A percentile compares a stretch with the other conserved stretches of the same genome.
Evolutionary conservation across 2,329 filamentous ascomycete genomes (phyloP).

Genomic region (Penicillium concentricum): DNA sequence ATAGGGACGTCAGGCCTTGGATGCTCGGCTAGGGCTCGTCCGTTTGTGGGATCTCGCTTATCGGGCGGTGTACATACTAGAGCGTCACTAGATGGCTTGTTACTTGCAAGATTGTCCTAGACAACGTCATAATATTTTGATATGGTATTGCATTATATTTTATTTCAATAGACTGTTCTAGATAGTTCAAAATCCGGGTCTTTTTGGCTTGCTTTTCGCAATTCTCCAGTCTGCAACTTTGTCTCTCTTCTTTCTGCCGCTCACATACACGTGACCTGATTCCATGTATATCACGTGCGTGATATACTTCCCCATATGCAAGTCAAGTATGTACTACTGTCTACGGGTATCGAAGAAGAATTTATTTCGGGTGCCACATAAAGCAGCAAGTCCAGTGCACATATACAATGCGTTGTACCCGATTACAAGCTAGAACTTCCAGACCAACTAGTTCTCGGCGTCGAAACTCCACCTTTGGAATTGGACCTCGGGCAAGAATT

Average conservation of each 20-base stretch:
- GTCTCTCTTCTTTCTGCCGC: slow-evolving; percentile 2
- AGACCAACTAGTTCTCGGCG: background rate
- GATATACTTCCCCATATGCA: background rate
- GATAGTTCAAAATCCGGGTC: background rate
- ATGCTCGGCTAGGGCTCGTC: slow-evolving; percentile 38
- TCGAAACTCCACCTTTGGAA: background rate
- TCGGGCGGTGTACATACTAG: slow-evolving; percentile 28
- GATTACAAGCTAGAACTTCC: background rate
- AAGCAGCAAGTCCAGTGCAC: background rate
- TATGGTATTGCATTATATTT: background rate
- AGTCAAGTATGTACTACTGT: background rate
- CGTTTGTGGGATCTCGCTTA: slow-evolving; percentile 45
- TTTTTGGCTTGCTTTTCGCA: background rate
- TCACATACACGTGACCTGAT: background rate
- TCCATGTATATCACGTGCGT: slow-evolving; percentile 12
- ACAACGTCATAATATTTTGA: background rate
- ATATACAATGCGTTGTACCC: background rate
- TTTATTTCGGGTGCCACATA: background rate
- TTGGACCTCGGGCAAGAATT: background rate
- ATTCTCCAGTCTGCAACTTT: background rate
- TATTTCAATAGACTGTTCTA: background rate
- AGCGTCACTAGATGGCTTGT: background rate
- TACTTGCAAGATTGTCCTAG: background rate
- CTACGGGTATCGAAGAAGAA: background rate
- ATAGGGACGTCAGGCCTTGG: slow-evolving; percentile 33